phyloP scores from a whole-genome alignment of 139 green algal genomes.

The Chlorella sp. region DNA sequence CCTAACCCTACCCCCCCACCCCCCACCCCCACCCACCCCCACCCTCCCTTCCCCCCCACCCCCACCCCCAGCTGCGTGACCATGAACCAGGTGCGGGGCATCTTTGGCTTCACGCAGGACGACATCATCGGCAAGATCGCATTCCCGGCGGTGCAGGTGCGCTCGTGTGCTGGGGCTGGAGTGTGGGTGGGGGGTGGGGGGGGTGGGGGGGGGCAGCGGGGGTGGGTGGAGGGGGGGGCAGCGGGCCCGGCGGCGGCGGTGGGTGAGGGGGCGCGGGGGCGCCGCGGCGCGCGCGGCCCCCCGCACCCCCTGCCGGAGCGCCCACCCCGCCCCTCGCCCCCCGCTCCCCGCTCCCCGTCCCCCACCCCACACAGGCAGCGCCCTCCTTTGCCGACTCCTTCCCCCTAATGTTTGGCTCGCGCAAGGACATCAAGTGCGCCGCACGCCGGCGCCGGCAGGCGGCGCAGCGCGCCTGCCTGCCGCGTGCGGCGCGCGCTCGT shows the following conservation, averaged over 20 bases:
- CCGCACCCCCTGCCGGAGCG: background rate
- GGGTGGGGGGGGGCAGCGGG: too few relatives aligned
- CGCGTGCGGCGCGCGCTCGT: background rate
- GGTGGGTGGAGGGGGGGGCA: too few relatives aligned
- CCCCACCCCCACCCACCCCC: background rate
- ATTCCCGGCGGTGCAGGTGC: slow-evolving; percentile 89
- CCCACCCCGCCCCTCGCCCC: background rate
- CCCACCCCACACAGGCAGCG: too few relatives aligned
- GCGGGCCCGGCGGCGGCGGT: too few relatives aligned
- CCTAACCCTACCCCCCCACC: too few relatives aligned
- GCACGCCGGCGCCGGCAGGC: background rate
- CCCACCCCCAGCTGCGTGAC: slow-evolving; percentile 70
- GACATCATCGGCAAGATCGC: slow-evolving; percentile 96
- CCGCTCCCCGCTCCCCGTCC: background rate
- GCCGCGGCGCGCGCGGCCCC: background rate
- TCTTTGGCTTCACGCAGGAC: slow-evolving; percentile 88
- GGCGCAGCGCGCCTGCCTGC: background rate
- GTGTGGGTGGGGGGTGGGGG: too few relatives aligned
- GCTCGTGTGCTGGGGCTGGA: too few relatives aligned
- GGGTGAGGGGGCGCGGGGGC: background rate
- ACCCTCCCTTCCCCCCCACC: background rate
- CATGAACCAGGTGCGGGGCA: slow-evolving; percentile 93
- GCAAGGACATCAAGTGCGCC: slow-evolving; percentile 72
- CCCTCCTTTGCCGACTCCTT: slow-evolving; percentile 94
- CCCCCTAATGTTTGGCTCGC: slow-evolving; percentile 93